Base-by-base conservation (phyloP, 495 filamentous ascomycete species). In the Aspergillus haitiensis region DNA sequence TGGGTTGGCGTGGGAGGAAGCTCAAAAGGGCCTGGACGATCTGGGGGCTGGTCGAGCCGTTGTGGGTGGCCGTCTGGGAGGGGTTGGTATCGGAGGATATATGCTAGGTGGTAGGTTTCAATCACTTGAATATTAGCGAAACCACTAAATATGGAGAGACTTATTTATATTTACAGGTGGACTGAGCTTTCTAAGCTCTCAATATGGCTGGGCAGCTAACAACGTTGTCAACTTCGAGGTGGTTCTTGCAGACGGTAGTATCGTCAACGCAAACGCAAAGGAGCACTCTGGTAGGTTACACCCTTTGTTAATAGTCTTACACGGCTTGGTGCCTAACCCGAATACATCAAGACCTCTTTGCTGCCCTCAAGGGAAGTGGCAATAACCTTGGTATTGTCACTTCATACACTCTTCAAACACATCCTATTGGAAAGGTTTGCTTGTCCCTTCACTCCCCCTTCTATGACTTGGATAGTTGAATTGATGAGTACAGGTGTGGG, bases 361-460 rank as follows among this genome's bases (percentile, higher is more conserved):
- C 67, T 21, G 80, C 81, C 2, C 69, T 88, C 6, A 83, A 84
- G 53, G 85, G 84, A 39, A 81, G 82, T 35, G 72, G 75, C 7
- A 82, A 78, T 60, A 88, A 86, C 69, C 83, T 87, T 55, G 85
- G 84, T 11, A 77, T 89, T 58, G 81, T 86, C n/a, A 86, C 85
- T 5, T 64, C 73, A 12, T 81, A 85, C 62, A 75, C 76, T 32
- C 55, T 86, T 45, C 59, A 75, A 42, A 82, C 83, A 0, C 79
- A 82, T 50, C 70, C 70, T 0, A 61, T 65, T 18, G 61, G 68
- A 44, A 67, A 76, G 61, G 67, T 67, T 36, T 10, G 62, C 36
- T 37, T 48, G 15, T 13, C 48, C 40, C 44, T 27, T 7, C 9
- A 13, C 12, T 11, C 1, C 15, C 2, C 15, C 5, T 47, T 6